phyloP scores from a whole-genome alignment of 2,329 filamentous ascomycete species.

The Graphilbum fragrans region DNA sequence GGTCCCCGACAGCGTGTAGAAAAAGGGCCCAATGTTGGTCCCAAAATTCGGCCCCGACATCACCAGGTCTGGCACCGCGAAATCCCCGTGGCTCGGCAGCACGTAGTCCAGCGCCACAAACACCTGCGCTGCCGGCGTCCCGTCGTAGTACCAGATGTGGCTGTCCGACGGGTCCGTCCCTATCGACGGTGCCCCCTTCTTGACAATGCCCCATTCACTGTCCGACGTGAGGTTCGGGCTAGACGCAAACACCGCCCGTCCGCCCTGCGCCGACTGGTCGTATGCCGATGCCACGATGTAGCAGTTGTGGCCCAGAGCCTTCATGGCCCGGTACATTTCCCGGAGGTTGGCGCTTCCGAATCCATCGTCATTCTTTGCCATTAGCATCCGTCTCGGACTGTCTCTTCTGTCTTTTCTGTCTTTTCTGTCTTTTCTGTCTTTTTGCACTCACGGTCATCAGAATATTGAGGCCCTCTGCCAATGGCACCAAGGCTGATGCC shows the following conservation, averaged over 20 bases:
- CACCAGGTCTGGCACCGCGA: conserved; percentile 38
- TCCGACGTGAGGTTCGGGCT: conserved; percentile 25
- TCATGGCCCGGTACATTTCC: conserved; percentile 26
- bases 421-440: neutral
- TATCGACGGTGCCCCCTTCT: conserved; percentile 31
- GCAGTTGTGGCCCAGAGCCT: conserved; percentile 47
- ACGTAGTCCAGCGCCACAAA: conserved; percentile 46
- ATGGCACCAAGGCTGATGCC: neutral
- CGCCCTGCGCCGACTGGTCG: conserved; percentile 32
- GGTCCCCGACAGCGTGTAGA: conserved; percentile 39
- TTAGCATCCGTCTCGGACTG: neutral
- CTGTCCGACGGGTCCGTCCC: conserved; percentile 37
- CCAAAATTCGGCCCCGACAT: conserved; percentile 45
- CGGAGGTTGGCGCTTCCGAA: conserved; percentile 27
- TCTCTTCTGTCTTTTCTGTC: neutral
- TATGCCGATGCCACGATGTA: conserved; percentile 29
- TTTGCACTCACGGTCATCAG: conserved; percentile 5
- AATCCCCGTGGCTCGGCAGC: conserved; percentile 33
- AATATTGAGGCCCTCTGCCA: conserved; percentile 5
- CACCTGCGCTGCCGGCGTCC: conserved; percentile 42
- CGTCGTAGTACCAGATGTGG: conserved; percentile 50
- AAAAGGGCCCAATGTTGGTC: conserved; percentile 38
- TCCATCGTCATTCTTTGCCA: conserved; percentile 22
- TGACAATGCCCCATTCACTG: conserved; percentile 31
- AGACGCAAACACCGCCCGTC: conserved; percentile 28